Percentiles rank a stretch among this genome's conserved stretches.
These are phyloP conservation scores for Arthrinium phaeospermum DNA, from an alignment of 2,329 filamentous ascomycete genomes.

Conservation along the genomic window DNA sequence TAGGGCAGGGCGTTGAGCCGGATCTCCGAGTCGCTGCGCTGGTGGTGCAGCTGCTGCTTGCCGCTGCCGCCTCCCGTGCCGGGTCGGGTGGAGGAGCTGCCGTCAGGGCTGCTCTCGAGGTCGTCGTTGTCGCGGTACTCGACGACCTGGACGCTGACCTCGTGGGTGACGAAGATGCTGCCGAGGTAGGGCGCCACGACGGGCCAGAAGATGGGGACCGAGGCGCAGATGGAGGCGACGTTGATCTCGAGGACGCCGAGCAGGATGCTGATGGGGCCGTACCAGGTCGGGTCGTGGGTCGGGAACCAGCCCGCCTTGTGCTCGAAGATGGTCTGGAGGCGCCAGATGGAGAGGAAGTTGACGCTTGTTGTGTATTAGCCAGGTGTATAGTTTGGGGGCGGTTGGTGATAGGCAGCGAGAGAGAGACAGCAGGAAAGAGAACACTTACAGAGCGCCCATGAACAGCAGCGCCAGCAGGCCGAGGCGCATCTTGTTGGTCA, in stretches of 20 bases:
- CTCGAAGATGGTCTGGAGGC: constrained; percentile 37
- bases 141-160: constrained; percentile 36
- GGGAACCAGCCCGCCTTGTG: constrained; percentile 40
- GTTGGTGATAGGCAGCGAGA: not conserved
- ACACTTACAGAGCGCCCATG: constrained; percentile 39
- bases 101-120: not conserved
- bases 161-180: constrained; percentile 44
- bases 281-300: constrained; percentile 44
- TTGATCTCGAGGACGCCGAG: constrained; percentile 42
- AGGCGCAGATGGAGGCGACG: constrained; percentile 39
- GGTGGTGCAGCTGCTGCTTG: not conserved
- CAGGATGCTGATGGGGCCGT: constrained; percentile 40
- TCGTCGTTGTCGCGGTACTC: not conserved
- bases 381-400: too few relatives aligned
- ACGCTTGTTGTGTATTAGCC: constrained; percentile 28
- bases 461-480: constrained; percentile 38
- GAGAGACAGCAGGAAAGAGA: not conserved
- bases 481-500: constrained; percentile 36
- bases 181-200: constrained; percentile 37
- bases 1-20: not conserved
- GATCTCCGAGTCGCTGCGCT: constrained; percentile 4
- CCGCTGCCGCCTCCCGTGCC: too few relatives aligned
- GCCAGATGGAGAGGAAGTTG: constrained; percentile 39
- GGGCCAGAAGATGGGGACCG: constrained; percentile 41
- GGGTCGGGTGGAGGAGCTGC: not conserved